Percentiles rank a stretch among this genome's conserved stretches.
phyloP scores from a whole-genome alignment of 495 filamentous ascomycete genomes.

The Penicillium desertorum region DNA sequence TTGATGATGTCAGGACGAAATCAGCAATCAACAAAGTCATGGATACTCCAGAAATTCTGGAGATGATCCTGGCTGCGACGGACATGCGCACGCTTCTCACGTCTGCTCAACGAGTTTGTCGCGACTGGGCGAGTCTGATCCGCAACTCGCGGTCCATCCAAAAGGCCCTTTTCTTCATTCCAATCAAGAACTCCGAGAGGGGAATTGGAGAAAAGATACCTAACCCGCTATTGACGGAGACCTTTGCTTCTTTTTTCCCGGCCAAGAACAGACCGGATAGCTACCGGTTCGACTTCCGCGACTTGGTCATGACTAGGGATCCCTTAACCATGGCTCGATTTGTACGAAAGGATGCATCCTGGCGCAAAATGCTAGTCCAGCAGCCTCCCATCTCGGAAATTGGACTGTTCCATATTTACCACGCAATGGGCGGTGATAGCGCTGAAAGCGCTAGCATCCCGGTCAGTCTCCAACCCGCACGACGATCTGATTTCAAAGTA shows the following conservation, averaged over 20 bases:
- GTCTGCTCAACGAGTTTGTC: conserved; percentile 16
- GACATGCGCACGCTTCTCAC: conserved; percentile 19
- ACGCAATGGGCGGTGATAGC: background rate
- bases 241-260: conserved; percentile 13
- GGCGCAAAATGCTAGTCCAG: conserved; percentile 17
- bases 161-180: conserved; percentile 18
- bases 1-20: background rate
- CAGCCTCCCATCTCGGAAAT: conserved; percentile 9
- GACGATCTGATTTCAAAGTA: background rate
- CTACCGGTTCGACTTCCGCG: background rate
- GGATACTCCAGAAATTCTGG: conserved; percentile 14
- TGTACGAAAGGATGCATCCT: conserved; percentile 4
- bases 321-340: background rate
- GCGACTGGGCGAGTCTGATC: conserved; percentile 11
- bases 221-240: conserved; percentile 10
- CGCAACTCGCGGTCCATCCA: conserved; percentile 12
- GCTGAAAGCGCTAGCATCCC: background rate
- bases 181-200: conserved; percentile 11
- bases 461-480: conserved; percentile 2
- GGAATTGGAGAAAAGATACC: background rate
- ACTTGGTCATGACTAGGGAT: background rate
- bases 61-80: conserved; percentile 12
- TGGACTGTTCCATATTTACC: conserved; percentile 2
- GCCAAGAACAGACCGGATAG: background rate
- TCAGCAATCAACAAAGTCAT: background rate